Evolutionary conservation across 83 land plant species (phyloP), one percentile per base, ranked within the genome.

Genomic region (Picea abies): DNA sequence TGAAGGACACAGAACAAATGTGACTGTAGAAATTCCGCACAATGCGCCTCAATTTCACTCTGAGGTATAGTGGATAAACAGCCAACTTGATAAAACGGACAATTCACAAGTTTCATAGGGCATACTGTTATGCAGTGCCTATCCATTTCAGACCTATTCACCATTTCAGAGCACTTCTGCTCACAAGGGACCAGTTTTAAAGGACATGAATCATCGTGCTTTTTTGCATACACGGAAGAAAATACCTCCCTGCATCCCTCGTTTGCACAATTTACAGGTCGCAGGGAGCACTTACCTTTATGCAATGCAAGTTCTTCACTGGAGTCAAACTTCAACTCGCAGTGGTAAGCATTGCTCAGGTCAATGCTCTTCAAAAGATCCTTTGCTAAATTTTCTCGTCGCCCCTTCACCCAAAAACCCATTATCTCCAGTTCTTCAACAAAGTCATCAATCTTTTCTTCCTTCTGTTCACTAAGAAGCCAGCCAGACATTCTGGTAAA

Each of bases 361-460:
- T 95, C 96, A 22, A 93, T 81, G 82, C 86, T 86, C 82, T 85
- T 90, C 32, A 96, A 41, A 58, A 96, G 85, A 39, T 83, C 81
- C 67, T 88, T 88, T 20, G 93, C 92, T 26, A 96, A 79, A 56
- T 85, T 83, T 83, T 90, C 96, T 66, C 97, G 86, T 82, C 86
- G 84, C 63, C 90, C 96, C 6, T 92, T 56, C 79, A 80, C 19
- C 99, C 99, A 96, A 80, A 91, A 91, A 8, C 92, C 89, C 68
- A 83, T 84, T 7, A 78, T 41, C 41, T 95, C 98, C 92, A 96
- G 88, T 80, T 95, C 98, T 72, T 91, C 91, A 11, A 89, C 91
- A 70, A 95, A 87, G 64, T 96, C 96, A 84, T 96, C 98, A 70
- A 96, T 88, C 84, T 90, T 91, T 69, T 93, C 97, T 84, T 93